Evolutionary conservation across 2,329 filamentous ascomycete genomes (phyloP), one percentile per base, ranked within the genome.

Genomic region (Ceratocystis cubensis): DNA sequence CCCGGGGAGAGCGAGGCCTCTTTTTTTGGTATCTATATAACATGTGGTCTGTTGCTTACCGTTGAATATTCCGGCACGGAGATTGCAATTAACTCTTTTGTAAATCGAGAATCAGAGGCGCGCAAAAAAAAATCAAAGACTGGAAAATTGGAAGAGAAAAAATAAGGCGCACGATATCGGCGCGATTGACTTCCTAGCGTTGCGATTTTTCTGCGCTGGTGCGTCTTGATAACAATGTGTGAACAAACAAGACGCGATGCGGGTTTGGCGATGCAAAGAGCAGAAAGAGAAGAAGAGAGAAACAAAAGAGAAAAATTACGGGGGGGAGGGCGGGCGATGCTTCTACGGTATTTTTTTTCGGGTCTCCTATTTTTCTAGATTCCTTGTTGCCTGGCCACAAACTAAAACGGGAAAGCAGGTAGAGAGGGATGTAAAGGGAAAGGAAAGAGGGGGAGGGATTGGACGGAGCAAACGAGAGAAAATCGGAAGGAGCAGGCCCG

Each of bases 401-500:
- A 15, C 15, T 30, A n/a, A 20, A 53, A 65, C 30, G 17, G 28
- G 33, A 53, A 15, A 22, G 48, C 7, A 65, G 13, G 17, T 3
- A 33, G 22, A 20, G 56, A 64, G 28, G 33, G 41, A 44, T 30
- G 28, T 15, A 25, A 30, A 44, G n/a, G 28, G 22, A 37, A 44
- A 17, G 20, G 33, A 65, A 57, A 50, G 28, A 50, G 45, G 45
- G 45, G 22, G 44, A 41, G 33, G 22, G 61, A 63, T 41, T 62
- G 37, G 59, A 62, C 62, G 62, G 62, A 63, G 62, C 62, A 46
- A 20, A 63, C 61, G 45, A 48, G 46, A 63, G 44, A 63, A 63
- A 63, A 53, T 63, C 62, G 62, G 62, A 63, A 63, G 62, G 45
- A 63, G 62, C 61, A 63, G 41, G 59, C 44, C 44, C 62, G 44